phyloP scores from a whole-genome alignment of 257 asterid genomes.

The Plantago ovata region DNA sequence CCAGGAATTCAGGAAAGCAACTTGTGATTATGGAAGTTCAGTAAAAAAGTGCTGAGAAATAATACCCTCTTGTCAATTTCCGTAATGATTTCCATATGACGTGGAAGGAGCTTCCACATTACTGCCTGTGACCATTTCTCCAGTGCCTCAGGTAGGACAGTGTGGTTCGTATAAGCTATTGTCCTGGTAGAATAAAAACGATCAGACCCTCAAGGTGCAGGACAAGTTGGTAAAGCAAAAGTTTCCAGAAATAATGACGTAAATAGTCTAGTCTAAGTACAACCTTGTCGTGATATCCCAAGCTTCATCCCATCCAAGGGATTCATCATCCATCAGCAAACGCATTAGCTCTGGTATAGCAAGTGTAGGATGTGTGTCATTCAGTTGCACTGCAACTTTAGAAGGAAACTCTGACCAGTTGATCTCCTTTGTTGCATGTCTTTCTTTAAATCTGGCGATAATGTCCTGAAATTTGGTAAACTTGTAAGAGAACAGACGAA shows the following conservation, averaged over 20 bases:
- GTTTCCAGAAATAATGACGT: not conserved
- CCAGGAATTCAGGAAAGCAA: constrained; percentile 14
- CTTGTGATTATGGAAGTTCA: constrained; percentile 11
- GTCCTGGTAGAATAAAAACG: constrained; percentile 51
- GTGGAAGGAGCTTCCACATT: constrained; percentile 99
- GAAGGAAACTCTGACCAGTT: constrained; percentile 83
- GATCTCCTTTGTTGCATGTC: constrained; percentile 45
- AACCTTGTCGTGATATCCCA: constrained; percentile 92
- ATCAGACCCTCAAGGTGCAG: constrained; percentile 21
- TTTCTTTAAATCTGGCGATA: constrained; percentile 81
- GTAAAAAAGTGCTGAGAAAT: constrained; percentile 3
- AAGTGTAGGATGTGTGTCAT: constrained; percentile 98
- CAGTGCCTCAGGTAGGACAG: constrained; percentile 98
- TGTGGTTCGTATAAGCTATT: constrained; percentile 93
- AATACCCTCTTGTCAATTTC: constrained; percentile 94
- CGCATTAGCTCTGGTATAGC: constrained; percentile 98
- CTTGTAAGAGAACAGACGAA: constrained; percentile 16
- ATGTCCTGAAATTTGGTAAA: constrained; percentile 60
- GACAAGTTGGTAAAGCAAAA: constrained; percentile 15
- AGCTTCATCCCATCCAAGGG: constrained; percentile 98
- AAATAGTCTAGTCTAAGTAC: constrained; percentile 19
- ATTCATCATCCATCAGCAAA: constrained; percentile 84
- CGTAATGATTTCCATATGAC: constrained; percentile 95
- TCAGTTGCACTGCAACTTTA: constrained; percentile 93
- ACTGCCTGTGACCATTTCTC: constrained; percentile 99